Evolutionary conservation across 2,329 filamentous ascomycete species (phyloP).

Genomic region (Ophiocordyceps unilateralis): DNA sequence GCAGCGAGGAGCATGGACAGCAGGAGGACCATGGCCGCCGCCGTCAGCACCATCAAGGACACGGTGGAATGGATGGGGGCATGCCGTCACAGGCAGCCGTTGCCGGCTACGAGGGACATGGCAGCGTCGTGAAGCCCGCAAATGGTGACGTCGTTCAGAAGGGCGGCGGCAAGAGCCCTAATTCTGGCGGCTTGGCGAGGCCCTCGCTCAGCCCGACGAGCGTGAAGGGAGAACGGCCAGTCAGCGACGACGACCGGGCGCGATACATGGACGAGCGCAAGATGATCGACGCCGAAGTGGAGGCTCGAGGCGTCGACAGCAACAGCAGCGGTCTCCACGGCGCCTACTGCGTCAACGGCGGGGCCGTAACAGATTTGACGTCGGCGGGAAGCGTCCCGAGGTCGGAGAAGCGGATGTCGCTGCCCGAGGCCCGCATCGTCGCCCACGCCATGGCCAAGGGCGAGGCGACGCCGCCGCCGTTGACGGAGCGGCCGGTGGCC

Average conservation of each 20-base stretch:
- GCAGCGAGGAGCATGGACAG: neutral
- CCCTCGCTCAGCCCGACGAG: no score
- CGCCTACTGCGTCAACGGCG: conserved; percentile 5
- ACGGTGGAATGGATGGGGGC: no score
- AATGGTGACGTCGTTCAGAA: neutral
- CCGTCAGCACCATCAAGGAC: no score
- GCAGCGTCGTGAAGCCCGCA: neutral
- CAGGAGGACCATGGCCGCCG: conserved; percentile 8
- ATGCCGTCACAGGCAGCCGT: no score
- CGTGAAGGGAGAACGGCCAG: neutral
- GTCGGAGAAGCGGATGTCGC: conserved; percentile 7
- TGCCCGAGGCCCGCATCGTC: conserved; percentile 5
- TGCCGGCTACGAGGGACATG: neutral
- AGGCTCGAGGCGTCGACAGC: neutral
- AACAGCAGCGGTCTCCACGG: conserved; percentile 3
- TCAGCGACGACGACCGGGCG: neutral
- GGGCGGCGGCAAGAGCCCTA: neutral
- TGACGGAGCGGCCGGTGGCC: conserved; percentile 8
- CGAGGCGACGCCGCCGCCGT: conserved; percentile 2
- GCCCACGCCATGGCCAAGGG: conserved; percentile 3
- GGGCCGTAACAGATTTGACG: conserved; percentile 3
- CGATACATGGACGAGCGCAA: neutral
- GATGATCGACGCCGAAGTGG: neutral
- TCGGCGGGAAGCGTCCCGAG: conserved; percentile 5
- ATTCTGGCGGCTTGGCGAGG: neutral